Conservation (phyloP, 768 basidiomycete species). For the Leucocoprinus sp. region DNA sequence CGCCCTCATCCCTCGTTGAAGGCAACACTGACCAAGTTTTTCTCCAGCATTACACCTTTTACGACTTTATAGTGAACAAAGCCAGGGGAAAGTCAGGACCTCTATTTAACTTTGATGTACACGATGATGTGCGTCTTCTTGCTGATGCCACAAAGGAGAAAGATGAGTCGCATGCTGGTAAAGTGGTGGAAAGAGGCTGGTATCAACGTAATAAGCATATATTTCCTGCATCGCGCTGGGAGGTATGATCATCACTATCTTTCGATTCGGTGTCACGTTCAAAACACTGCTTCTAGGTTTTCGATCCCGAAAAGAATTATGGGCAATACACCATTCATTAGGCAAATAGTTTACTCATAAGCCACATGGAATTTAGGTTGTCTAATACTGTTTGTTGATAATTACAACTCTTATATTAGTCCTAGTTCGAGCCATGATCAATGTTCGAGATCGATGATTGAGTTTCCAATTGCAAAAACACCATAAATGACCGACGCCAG, state of each 20-base stretch:
- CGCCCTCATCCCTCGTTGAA: constrained; percentile 18
- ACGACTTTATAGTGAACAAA: constrained; percentile 97
- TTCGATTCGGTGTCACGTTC: not conserved
- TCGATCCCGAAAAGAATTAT: constrained; percentile 90
- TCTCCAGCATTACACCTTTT: constrained; percentile 89
- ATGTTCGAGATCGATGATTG: too few relatives aligned
- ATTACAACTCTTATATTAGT: not conserved
- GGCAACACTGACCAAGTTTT: not conserved
- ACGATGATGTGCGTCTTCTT: constrained; percentile 92
- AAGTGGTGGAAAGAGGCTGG: constrained; percentile 94
- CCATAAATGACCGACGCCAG: constrained; percentile 14
- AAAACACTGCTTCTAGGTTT: constrained; percentile 43
- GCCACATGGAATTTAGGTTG: not conserved
- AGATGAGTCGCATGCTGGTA: constrained; percentile 97
- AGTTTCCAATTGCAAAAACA: not conserved
- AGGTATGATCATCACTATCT: constrained; percentile 41
- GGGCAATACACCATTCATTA: constrained; percentile 79
- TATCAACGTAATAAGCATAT: constrained; percentile 97
- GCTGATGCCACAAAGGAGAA: constrained; percentile 95
- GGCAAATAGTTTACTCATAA: not conserved
- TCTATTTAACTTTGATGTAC: constrained; percentile 97
- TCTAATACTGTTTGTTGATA: not conserved
- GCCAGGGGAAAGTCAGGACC: constrained; percentile 97
- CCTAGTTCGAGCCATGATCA: too few relatives aligned
- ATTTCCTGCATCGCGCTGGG: constrained; percentile 95